These are phyloP conservation scores for Plasmodiophora brassicae DNA, from an alignment of 208 protist genomes.

Conservation along the genomic window DNA sequence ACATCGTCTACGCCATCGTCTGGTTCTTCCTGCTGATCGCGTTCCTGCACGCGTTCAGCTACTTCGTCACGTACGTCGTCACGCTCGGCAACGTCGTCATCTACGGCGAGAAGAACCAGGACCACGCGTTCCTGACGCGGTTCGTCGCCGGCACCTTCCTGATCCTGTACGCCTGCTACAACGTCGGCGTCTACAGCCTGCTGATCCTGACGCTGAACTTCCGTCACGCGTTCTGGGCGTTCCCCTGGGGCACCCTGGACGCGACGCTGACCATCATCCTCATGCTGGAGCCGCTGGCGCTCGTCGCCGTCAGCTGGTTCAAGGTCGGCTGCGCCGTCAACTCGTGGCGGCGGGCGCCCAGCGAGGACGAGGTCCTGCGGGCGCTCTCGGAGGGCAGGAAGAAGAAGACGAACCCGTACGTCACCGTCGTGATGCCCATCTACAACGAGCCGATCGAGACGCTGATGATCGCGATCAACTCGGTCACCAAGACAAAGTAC, in stretches of 20 bases:
- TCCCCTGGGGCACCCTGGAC: not conserved
- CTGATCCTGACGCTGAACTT: not conserved
- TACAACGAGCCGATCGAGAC: conserved; percentile 31
- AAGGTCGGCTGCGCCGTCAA: conserved; percentile 13
- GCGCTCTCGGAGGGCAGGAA: not conserved
- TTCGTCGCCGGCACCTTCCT: not conserved
- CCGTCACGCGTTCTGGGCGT: not conserved
- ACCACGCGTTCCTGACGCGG: not conserved
- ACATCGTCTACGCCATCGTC: not conserved
- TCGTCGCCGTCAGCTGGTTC: not conserved
- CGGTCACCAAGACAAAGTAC: conserved; percentile 6
- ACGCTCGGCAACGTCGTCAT: conserved; percentile 5
- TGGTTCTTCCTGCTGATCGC: conserved; percentile 10
- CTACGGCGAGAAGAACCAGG: not conserved
- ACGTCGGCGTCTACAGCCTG: conserved; percentile 10
- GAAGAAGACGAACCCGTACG: not conserved
- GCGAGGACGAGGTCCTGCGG: not conserved
- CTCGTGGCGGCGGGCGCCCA: not conserved
- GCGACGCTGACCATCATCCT: not conserved
- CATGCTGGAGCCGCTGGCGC: not conserved
- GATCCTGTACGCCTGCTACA: not conserved
- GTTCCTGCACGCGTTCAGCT: conserved; percentile 7
- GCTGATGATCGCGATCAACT: conserved; percentile 29
- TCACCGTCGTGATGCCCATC: conserved; percentile 26
- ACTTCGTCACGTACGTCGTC: conserved; percentile 21